These are phyloP conservation scores for Nannizziopsis arthrosporioides DNA, from an alignment of 2,329 filamentous ascomycete genomes.

Conservation along the genomic window DNA sequence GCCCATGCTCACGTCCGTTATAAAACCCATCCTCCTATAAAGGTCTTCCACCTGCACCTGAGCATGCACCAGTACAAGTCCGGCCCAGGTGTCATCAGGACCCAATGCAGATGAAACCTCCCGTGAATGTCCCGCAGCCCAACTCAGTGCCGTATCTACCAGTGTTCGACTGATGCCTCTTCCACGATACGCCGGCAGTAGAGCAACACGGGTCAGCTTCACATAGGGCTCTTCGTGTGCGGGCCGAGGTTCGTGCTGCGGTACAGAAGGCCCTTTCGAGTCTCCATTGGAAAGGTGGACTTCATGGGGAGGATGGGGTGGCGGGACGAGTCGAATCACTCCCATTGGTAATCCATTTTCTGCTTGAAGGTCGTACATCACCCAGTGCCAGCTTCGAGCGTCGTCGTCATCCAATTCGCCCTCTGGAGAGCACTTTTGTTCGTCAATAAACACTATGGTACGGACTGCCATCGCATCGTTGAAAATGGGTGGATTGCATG, in stretches of 20 bases:
- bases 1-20: constrained; percentile 59
- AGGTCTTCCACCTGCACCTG: constrained; percentile 53
- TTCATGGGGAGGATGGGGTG: constrained; percentile 56
- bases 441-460: constrained; percentile 46
- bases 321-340: constrained; percentile 69
- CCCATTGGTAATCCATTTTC: constrained; percentile 49
- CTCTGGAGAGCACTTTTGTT: constrained; percentile 47
- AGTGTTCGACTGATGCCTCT: constrained; percentile 50
- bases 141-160: constrained; percentile 56
- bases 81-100: constrained; percentile 48
- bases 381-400: constrained; percentile 68
- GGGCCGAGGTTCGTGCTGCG: constrained; percentile 17
- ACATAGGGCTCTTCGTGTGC: constrained; percentile 59
- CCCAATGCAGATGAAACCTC: constrained; percentile 23
- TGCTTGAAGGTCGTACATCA: constrained; percentile 54
- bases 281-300: constrained; percentile 31
- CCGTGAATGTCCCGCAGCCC: constrained; percentile 51
- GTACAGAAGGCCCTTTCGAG: constrained; percentile 7
- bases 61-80: constrained; percentile 67
- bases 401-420: constrained; percentile 77
- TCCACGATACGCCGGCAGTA: constrained; percentile 54
- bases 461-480: constrained; percentile 49
- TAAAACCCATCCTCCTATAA: constrained; percentile 65
- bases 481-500: constrained; percentile 43
- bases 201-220: constrained; percentile 68